Evolutionary conservation across 495 filamentous ascomycete species (phyloP).

Genomic region (Aspergillus carlsbadensis): DNA sequence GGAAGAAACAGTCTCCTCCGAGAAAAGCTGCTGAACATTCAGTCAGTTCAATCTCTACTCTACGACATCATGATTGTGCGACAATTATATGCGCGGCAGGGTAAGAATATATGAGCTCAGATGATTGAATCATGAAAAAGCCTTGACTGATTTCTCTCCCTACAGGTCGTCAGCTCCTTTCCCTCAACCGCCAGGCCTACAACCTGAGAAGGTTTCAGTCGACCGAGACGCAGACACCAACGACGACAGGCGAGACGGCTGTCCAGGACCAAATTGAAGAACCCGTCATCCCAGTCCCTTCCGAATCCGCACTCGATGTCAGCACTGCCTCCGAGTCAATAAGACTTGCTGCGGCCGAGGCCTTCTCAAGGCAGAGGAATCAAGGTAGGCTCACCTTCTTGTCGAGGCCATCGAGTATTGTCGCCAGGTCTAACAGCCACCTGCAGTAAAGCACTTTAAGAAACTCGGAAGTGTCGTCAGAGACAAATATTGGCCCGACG

Average conservation of each 20-base stretch:
- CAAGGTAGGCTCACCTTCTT: constrained; percentile 23
- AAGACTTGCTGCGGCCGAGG: constrained; percentile 1
- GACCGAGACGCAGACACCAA: constrained; percentile 21
- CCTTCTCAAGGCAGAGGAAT: constrained; percentile 10
- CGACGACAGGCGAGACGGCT: constrained; percentile 24
- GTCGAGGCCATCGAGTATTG: background rate
- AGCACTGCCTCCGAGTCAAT: constrained; percentile 6
- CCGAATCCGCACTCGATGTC: constrained; percentile 15
- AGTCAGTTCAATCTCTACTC: constrained; percentile 15
- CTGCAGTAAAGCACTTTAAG: constrained; percentile 32
- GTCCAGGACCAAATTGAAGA: constrained; percentile 19
- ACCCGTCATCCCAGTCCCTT: constrained; percentile 7
- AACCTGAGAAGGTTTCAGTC: constrained; percentile 40
- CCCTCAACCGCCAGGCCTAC: constrained; percentile 37
- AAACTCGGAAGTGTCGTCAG: constrained; percentile 29
- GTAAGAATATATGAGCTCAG: constrained; percentile 27
- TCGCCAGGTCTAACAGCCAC: background rate
- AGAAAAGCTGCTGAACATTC: constrained; percentile 6
- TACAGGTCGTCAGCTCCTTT: constrained; percentile 44
- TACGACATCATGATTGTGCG: constrained; percentile 45
- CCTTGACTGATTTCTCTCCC: constrained; percentile 8
- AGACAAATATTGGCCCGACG: constrained; percentile 61
- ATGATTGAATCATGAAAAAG: background rate
- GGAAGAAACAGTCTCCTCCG: constrained; percentile 28
- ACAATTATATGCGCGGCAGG: constrained; percentile 42